Evolutionary conservation across 331 rosid species (phyloP), one percentile per base, ranked within the genome.

Genomic region (Quercus phellos): DNA sequence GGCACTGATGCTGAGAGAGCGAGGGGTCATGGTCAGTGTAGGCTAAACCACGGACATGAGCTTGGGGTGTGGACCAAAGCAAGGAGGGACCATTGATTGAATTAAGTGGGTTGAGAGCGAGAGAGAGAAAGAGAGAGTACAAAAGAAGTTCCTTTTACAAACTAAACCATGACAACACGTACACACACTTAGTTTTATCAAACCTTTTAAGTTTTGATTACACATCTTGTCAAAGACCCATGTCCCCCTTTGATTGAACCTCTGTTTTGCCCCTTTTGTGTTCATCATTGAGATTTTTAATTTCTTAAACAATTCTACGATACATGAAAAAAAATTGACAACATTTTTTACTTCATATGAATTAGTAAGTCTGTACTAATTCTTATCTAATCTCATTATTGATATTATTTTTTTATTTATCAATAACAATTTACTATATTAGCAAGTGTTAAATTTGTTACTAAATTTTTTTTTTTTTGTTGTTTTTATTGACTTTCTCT

Each of bases 21-120:
- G 81, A 78, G 80, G 50, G 84, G 80, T 83, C 82, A 73, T 29
- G 77, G 80, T 80, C 85, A 30, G n/a, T 55, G 89, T 78, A 66
- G 85, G 85, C 83, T 79, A 79, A 82, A 82, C 81, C 75, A 85
- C 85, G 84, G 77, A 82, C 89, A 82, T 1, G 58, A 78, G 70
- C 75, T 43, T n/a, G 14, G 61, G 26, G 19, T 74, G 68, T 80
- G 85, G 85, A 74, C 85, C 83, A 84, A n/a, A 69, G 22, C 16
- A 50, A 13, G 66, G 35, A 60, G 79, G 88, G 85, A 80, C 83
- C 85, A 84, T 77, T 30, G 34, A 84, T 77, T 30, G 34, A 4
- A 46, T 46, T 46, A 46, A 35, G 38, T 8, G 30, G 63, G 50
- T 27, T 29, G 75, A 72, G 50, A 13, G 32, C 42, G 70, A 66